Evolutionary conservation across 768 basidiomycete genomes (phyloP).

Genomic region (Lepiota brunneoincarnata): DNA sequence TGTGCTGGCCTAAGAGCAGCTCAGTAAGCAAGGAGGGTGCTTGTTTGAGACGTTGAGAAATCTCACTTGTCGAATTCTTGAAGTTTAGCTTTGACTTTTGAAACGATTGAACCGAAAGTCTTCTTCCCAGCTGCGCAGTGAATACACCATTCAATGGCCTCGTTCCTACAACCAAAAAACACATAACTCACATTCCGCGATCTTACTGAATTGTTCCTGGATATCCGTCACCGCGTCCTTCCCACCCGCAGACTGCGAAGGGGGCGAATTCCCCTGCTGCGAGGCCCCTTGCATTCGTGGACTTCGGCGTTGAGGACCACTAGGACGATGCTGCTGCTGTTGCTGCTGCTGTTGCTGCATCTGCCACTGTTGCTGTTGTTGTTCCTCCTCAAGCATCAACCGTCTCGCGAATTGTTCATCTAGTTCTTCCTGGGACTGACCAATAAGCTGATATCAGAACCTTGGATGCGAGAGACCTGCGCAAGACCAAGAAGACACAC

Average conservation of each 20-base stretch:
- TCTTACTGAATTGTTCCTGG: slow-evolving; percentile 69
- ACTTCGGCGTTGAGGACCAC: slow-evolving; percentile 14
- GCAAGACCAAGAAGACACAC: slow-evolving; percentile 10
- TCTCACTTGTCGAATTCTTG: slow-evolving; percentile 69
- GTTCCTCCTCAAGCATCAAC: slow-evolving; percentile 69
- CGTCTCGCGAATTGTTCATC: slow-evolving; percentile 80
- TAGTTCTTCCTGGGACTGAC: slow-evolving; percentile 60
- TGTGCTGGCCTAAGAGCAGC: slow-evolving; percentile 6
- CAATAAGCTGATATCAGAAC: not conserved
- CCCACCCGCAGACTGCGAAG: slow-evolving; percentile 20
- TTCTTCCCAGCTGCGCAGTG: slow-evolving; percentile 62
- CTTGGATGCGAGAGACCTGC: too few species aligned
- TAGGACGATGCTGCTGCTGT: slow-evolving; percentile 21
- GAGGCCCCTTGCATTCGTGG: slow-evolving; percentile 9
- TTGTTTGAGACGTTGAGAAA: not conserved
- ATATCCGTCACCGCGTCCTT: slow-evolving; percentile 64
- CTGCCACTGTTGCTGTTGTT: slow-evolving; percentile 36
- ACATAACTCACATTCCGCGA: slow-evolving; percentile 68
- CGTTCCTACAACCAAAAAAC: not conserved
- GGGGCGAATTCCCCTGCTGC: slow-evolving; percentile 21
- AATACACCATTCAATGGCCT: not conserved
- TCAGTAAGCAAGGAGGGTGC: not conserved
- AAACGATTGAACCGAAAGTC: slow-evolving; percentile 68
- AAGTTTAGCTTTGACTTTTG: slow-evolving; percentile 81
- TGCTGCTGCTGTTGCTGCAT: slow-evolving; percentile 34